Base-by-base conservation (phyloP, 371 early-diverging fungal genomes). In the Actinomucor elegans region DNA sequence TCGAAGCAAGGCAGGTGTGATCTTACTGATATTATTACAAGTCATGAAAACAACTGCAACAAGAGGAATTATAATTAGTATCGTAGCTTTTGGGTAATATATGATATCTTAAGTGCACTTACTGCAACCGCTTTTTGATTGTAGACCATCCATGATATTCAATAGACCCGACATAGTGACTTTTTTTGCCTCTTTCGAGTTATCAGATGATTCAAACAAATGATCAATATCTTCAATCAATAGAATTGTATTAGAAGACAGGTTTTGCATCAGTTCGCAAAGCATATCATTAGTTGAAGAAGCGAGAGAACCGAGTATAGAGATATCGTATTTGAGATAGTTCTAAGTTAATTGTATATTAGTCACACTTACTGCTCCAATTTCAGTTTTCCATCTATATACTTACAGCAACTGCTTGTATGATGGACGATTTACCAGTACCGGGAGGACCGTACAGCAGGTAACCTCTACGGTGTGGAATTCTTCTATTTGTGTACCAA, bases 361-460 rank as follows among this genome's bases (percentile, higher is more conserved):
- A n/a, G n/a, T n/a, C n/a, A n/a, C n/a, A n/a, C n/a, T n/a, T n/a
- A n/a, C n/a, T n/a, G n/a, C n/a, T n/a, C n/a, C n/a, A n/a, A n/a
- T n/a, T n/a, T n/a, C n/a, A n/a, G n/a, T n/a, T n/a, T n/a, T n/a
- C n/a, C n/a, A n/a, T n/a, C n/a, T n/a, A n/a, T n/a, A 31, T 80
- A 71, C 26, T 84, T 55, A n/a, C 84, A 55, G 96, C 92, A 57
- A 92, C 87, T 0, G 96, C 97, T 45, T 96, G 77, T 35, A 97
- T 94, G 3, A 96, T 92, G 0, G 98, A 96, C 0, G 99, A 97
- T 74, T 99, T 99, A 5, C 99, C 99, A 4, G 95, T 96, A 48
- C 97, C 97, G 9, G 99, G 97, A 23, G 99, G 97, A 4, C 99
- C 99, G 73, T 98, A 98, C 55, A 99, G 90, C 35, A 99, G 79